Evolutionary conservation across 441 rosid genomes (phyloP).

Genomic region (Aquilaria agallochum): DNA sequence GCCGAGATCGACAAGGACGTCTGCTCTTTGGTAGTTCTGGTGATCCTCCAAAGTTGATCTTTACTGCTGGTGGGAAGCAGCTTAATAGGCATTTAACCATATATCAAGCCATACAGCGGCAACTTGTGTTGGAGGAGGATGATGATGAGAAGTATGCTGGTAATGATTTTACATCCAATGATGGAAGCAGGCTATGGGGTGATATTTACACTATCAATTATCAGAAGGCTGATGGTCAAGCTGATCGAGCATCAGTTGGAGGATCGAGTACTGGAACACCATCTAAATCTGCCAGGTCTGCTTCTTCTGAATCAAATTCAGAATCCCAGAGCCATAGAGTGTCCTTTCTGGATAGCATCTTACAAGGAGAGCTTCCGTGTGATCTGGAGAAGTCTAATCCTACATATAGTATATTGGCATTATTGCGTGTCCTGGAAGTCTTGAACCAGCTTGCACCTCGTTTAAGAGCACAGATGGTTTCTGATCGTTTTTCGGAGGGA

Average conservation of each 20-base stretch:
- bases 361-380: constrained; percentile 96
- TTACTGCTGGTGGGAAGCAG: constrained; percentile 92
- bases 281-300: constrained; percentile 55
- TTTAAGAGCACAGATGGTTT: constrained; percentile 62
- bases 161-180: constrained; percentile 83
- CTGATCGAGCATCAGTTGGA: constrained; percentile 57
- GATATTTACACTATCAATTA: constrained; percentile 91
- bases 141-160: constrained; percentile 89
- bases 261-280: constrained; percentile 50
- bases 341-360: constrained; percentile 91
- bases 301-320: constrained; percentile 42
- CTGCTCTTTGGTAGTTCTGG: constrained; percentile 59
- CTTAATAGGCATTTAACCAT: constrained; percentile 94
- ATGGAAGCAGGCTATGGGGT: constrained; percentile 89
- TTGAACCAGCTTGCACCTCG: constrained; percentile 94
- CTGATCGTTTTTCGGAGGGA: constrained; percentile 77
- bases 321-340: constrained; percentile 48
- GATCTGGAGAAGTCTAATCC: constrained; percentile 93
- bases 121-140: constrained; percentile 85
- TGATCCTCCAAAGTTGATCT: constrained; percentile 80
- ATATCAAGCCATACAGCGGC: constrained; percentile 97
- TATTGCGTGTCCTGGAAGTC: constrained; percentile 89
- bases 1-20: constrained; percentile 94
- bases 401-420: constrained; percentile 83
- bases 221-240: constrained; percentile 85